Evolutionary conservation across 2,329 filamentous ascomycete genomes (phyloP).

Genomic region (Penicillium sp.): DNA sequence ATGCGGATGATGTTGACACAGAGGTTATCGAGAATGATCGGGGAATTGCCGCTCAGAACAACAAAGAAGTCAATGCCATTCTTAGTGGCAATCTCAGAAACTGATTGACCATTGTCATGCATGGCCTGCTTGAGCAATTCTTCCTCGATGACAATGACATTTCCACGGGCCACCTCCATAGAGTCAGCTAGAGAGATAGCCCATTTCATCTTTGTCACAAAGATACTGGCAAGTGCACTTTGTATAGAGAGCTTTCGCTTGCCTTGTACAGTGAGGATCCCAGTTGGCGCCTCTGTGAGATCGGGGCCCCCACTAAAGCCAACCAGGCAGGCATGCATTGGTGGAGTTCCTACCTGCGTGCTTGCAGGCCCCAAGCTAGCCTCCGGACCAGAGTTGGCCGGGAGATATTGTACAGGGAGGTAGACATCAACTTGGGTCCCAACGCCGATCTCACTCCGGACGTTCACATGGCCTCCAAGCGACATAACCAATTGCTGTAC

Average conservation of each 20-base stretch:
- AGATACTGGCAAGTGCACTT: conserved; percentile 25
- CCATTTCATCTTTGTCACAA: conserved; percentile 28
- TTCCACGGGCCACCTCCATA: conserved; percentile 20
- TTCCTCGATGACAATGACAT: conserved; percentile 31
- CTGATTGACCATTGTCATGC: conserved; percentile 3
- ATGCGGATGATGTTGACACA: conserved; percentile 24
- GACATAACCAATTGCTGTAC: conserved; percentile 55
- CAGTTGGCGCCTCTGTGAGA: conserved; percentile 20
- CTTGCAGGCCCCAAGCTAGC: not conserved
- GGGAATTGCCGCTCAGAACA: conserved; percentile 19
- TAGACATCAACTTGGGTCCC: conserved; percentile 27
- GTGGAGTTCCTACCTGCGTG: not conserved
- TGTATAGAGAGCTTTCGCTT: conserved; percentile 32
- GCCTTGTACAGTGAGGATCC: conserved; percentile 24
- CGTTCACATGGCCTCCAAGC: conserved; percentile 54
- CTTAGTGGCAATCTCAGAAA: conserved; percentile 1
- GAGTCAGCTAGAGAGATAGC: conserved; percentile 26
- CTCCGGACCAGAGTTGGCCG: not conserved
- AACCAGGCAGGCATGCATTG: conserved; percentile 26
- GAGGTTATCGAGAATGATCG: not conserved
- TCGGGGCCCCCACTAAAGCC: conserved; percentile 27
- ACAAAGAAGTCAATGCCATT: conserved; percentile 20
- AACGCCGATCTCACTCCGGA: conserved; percentile 39
- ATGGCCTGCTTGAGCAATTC: conserved; percentile 17
- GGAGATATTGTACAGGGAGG: conserved; percentile 22